These are phyloP conservation scores for Fragilariopsis cylindrus DNA, from an alignment of 108 stramenopile species.

Conservation along the genomic window DNA sequence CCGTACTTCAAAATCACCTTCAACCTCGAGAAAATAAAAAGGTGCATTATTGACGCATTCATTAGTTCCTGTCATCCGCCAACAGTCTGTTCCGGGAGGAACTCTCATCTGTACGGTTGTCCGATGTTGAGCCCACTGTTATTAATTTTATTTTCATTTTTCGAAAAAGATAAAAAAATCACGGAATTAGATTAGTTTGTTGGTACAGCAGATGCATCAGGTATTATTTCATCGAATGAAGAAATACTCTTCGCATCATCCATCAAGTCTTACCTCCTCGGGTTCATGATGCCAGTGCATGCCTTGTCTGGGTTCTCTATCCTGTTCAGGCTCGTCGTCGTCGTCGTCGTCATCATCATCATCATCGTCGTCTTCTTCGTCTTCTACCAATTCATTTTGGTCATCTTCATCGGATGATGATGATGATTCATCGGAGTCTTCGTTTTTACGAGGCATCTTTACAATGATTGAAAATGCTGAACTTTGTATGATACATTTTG, in stretches of 20 bases:
- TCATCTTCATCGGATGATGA: background rate
- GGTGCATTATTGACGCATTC: slow-evolving; percentile 45
- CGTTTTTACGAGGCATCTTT: background rate
- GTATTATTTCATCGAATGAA: too few species aligned
- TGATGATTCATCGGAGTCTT: background rate
- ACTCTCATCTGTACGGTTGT: slow-evolving; percentile 36
- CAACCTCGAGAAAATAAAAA: slow-evolving; percentile 45
- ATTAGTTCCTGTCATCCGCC: slow-evolving; percentile 46
- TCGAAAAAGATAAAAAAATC: too few species aligned
- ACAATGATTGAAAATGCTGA: too few species aligned
- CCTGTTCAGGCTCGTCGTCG: slow-evolving; percentile 15
- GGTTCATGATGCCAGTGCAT: slow-evolving; percentile 47
- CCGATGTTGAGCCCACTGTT: slow-evolving; percentile 35
- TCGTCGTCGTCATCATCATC: slow-evolving; percentile 20
- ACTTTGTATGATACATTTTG: too few species aligned
- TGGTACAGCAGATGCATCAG: too few species aligned
- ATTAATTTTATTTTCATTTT: too few species aligned
- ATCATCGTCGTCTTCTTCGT: slow-evolving; percentile 5
- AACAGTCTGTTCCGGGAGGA: slow-evolving; percentile 43
- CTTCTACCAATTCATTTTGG: background rate
- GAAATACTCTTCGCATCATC: too few species aligned
- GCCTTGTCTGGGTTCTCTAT: slow-evolving; percentile 22
- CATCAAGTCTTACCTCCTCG: slow-evolving; percentile 17
- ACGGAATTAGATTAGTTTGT: too few species aligned
- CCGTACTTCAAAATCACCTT: slow-evolving; percentile 55